Percentiles rank a stretch among this genome's conserved stretches.
phyloP scores from a whole-genome alignment of 306 rosid genomes.

The Coriaria nepalensis region DNA sequence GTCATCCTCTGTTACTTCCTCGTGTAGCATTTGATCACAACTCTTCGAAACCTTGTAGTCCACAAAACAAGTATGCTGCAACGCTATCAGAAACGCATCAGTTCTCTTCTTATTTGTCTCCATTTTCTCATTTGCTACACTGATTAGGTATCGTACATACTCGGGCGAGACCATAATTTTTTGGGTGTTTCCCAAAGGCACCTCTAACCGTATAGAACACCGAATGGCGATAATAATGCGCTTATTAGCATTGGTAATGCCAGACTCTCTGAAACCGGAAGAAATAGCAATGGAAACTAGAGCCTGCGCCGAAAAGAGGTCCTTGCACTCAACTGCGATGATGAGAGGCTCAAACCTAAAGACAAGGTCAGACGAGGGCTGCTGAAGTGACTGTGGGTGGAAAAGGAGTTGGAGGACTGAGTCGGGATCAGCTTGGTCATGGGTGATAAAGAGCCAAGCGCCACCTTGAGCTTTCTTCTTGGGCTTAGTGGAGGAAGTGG shows the following conservation, averaged over 20 bases:
- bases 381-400: conserved; percentile 24
- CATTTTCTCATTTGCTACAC: conserved; percentile 70
- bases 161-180: conserved; percentile 53
- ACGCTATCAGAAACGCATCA: conserved; percentile 43
- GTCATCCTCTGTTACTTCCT: conserved; percentile 4
- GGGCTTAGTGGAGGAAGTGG: conserved; percentile 5
- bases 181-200: conserved; percentile 51
- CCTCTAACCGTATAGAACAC: conserved; percentile 76
- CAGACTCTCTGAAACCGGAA: conserved; percentile 83
- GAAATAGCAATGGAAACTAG: conserved; percentile 72
- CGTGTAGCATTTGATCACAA: not conserved
- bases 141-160: conserved; percentile 55
- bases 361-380: conserved; percentile 38
- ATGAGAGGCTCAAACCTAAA: conserved; percentile 90
- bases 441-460: conserved; percentile 71
- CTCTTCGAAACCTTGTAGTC: conserved; percentile 6
- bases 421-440: conserved; percentile 54
- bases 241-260: conserved; percentile 59
- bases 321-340: conserved; percentile 69
- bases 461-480: conserved; percentile 88
- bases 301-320: conserved; percentile 61
- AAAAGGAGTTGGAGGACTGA: conserved; percentile 49
- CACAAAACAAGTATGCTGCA: conserved; percentile 21
- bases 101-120: conserved; percentile 64
- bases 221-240: conserved; percentile 84